Evolutionary conservation across 2,329 filamentous ascomycete genomes (phyloP).

Genomic region (Mycocentrospora acerina): DNA sequence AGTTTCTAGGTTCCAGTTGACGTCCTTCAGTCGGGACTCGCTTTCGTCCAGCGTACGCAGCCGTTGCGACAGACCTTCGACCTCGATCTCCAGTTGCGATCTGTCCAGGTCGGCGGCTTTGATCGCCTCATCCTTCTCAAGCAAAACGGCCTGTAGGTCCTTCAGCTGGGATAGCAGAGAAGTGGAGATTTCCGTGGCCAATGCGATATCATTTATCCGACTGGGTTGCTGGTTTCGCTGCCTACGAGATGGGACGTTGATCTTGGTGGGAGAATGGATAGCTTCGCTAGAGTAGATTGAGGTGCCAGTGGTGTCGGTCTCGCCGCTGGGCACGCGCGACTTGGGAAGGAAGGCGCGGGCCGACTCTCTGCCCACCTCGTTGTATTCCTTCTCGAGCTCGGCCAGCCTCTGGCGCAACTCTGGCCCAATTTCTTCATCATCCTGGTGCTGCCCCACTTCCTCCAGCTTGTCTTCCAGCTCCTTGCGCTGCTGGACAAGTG

Average conservation of each 20-base stretch:
- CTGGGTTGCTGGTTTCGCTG: slow-evolving; percentile 86
- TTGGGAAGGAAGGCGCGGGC: slow-evolving; percentile 88
- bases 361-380: slow-evolving; percentile 87
- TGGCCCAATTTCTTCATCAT: slow-evolving; percentile 72
- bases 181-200: slow-evolving; percentile 97
- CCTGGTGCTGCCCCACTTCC: slow-evolving; percentile 76
- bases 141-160: slow-evolving; percentile 79
- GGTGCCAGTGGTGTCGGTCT: slow-evolving; percentile 36
- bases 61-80: slow-evolving; percentile 75
- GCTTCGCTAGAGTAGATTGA: slow-evolving; percentile 75
- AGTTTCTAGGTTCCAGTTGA: slow-evolving; percentile 97
- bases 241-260: slow-evolving; percentile 82
- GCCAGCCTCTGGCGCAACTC: slow-evolving; percentile 80
- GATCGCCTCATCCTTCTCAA: slow-evolving; percentile 84
- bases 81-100: slow-evolving; percentile 78
- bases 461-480: slow-evolving; percentile 78
- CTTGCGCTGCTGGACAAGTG: slow-evolving; percentile 82
- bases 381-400: slow-evolving; percentile 92
- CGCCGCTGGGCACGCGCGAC: slow-evolving; percentile 66
- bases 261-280: slow-evolving; percentile 83
- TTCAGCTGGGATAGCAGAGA: slow-evolving; percentile 92
- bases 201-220: slow-evolving; percentile 92
- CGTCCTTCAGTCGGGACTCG: slow-evolving; percentile 94
- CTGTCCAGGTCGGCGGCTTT: slow-evolving; percentile 74
- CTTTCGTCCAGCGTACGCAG: slow-evolving; percentile 85